Evolutionary conservation across 1,139 yeast species (phyloP).

Genomic region (Debaryomyces psychrophilus): DNA sequence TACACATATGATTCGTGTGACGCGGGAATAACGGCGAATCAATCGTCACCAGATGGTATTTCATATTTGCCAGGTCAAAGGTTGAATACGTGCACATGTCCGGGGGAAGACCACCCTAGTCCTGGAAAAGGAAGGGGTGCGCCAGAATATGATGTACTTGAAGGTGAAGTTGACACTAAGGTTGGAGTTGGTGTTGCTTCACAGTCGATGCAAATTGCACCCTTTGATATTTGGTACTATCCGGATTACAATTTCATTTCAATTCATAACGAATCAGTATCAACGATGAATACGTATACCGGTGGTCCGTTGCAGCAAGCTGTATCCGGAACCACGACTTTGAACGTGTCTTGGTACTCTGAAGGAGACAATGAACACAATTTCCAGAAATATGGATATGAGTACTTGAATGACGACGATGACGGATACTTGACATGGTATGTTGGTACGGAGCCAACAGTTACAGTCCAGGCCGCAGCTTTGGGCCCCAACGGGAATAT

Average conservation of each 20-base stretch:
- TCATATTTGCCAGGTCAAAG: conserved; percentile 80
- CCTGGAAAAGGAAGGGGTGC: conserved; percentile 84
- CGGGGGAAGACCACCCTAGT: conserved; percentile 78
- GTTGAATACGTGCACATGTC: conserved; percentile 69
- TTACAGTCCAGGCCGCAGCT: conserved; percentile 62
- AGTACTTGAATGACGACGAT: conserved; percentile 67
- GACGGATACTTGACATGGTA: conserved; percentile 83
- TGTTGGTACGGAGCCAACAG: conserved; percentile 69
- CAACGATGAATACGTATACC: conserved; percentile 73
- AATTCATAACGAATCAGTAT: conserved; percentile 59
- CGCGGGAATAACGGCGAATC: conserved; percentile 89
- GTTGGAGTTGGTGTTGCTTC: conserved; percentile 61
- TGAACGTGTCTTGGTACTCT: conserved; percentile 79
- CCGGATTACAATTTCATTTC: conserved; percentile 78
- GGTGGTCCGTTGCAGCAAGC: conserved; percentile 92
- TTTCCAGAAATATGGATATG: conserved; percentile 78
- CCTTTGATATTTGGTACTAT: conserved; percentile 82
- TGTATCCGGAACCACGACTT: conserved; percentile 69
- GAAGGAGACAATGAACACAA: conserved; percentile 45
- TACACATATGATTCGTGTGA: conserved; percentile 82
- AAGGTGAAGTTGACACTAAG: conserved; percentile 63
- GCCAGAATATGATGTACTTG: conserved; percentile 84
- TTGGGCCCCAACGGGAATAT: conserved; percentile 83
- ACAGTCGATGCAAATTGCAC: conserved; percentile 83
- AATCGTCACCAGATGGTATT: conserved; percentile 79